phyloP scores from a whole-genome alignment of 805 yeast genomes.

The Candida wancherniae region DNA sequence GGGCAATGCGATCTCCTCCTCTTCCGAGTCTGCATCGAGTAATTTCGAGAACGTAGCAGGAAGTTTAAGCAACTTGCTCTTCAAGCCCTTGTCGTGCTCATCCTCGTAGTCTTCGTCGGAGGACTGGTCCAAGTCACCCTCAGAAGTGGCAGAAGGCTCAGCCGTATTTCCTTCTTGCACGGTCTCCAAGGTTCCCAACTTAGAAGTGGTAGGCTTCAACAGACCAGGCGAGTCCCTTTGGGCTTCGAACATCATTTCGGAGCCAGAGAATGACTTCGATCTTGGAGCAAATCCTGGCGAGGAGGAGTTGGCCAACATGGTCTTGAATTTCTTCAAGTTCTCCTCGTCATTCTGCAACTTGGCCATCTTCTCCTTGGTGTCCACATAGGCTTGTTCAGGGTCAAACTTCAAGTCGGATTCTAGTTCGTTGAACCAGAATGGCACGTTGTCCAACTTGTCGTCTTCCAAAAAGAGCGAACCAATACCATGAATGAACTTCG shows the following conservation, averaged over 20 bases:
- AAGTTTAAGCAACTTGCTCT: constrained; percentile 21
- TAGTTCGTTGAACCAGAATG: constrained; percentile 92
- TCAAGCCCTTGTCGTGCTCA: constrained; percentile 10
- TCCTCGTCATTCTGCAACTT: constrained; percentile 46
- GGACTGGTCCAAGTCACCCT: constrained; percentile 22
- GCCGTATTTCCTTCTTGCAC: constrained; percentile 10
- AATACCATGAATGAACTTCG: constrained; percentile 90
- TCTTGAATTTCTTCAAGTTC: constrained; percentile 38
- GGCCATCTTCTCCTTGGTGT: constrained; percentile 50
- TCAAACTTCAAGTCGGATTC: constrained; percentile 56
- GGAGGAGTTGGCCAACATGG: constrained; percentile 30
- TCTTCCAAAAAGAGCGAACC: constrained; percentile 85
- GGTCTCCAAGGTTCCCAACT: constrained; percentile 8
- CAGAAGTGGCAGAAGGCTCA: constrained; percentile 14
- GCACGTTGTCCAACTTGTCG: constrained; percentile 83
- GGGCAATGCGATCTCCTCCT: constrained; percentile 75
- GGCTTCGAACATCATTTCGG: constrained; percentile 18
- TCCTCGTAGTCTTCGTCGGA: constrained; percentile 32
- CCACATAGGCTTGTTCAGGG: constrained; percentile 75
- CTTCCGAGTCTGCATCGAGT: constrained; percentile 75
- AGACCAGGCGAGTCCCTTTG: too few species aligned
- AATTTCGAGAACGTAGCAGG: constrained; percentile 34
- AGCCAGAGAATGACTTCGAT: constrained; percentile 37
- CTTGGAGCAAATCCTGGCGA: constrained; percentile 28
- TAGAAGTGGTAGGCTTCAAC: constrained; percentile 3